phyloP scores from a whole-genome alignment of 257 asterid genomes.

The Nicotiana tomentosiformis region DNA sequence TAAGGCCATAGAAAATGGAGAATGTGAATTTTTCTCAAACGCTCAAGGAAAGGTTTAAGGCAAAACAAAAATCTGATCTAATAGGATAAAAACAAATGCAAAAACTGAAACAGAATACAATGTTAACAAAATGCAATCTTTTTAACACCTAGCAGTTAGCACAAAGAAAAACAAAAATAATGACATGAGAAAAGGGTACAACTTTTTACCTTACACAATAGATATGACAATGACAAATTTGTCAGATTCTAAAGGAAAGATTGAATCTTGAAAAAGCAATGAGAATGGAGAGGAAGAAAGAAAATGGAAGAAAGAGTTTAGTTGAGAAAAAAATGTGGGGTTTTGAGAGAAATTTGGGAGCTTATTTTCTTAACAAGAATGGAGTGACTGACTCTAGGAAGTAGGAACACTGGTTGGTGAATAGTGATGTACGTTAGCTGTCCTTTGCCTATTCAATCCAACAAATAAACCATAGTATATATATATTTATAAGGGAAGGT shows the following conservation, averaged over 20 bases:
- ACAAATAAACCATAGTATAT: neutral
- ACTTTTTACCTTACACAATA: neutral
- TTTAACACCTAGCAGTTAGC: no score
- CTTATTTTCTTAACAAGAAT: no score
- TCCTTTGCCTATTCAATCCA: neutral
- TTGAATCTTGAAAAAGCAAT: neutral
- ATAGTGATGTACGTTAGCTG: neutral
- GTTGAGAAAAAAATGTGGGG: neutral
- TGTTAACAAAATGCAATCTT: neutral
- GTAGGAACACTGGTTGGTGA: neutral
- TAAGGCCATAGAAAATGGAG: no score
- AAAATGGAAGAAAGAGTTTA: neutral
- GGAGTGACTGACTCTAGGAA: neutral
- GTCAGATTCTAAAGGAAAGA: neutral
- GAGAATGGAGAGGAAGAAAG: neutral
- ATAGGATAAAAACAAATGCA: neutral
- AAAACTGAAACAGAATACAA: neutral
- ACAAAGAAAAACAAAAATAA: no score
- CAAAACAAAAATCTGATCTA: no score
- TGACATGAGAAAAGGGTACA: neutral
- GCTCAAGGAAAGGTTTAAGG: no score
- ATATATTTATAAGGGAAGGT: slow-evolving; percentile 7
- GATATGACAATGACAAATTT: neutral
- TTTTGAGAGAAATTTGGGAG: neutral
- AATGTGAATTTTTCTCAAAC: no score